Conservation (phyloP, 306 rosid genomes). For the Pueraria montana region DNA sequence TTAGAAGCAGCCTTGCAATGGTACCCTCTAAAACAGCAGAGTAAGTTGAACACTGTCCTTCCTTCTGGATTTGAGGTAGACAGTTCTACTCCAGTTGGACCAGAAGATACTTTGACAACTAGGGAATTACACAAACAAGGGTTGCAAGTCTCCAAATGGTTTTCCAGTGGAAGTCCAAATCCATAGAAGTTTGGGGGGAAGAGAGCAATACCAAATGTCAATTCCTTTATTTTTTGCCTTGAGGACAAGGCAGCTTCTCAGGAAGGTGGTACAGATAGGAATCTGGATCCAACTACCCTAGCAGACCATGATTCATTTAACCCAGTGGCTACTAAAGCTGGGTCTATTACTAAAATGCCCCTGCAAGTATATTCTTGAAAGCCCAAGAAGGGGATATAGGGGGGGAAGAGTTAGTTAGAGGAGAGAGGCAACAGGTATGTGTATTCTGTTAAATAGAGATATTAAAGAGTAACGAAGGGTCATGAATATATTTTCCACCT, state of each 20-base stretch:
- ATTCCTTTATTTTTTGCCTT: not conserved
- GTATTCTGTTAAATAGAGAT: not conserved
- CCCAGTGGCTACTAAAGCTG: not conserved
- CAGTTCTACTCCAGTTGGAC: not conserved
- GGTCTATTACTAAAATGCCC: not conserved
- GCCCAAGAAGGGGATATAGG: no score
- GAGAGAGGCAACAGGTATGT: not conserved
- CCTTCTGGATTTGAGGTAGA: not conserved
- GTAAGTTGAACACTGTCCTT: not conserved
- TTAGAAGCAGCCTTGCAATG: not conserved
- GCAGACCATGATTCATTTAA: not conserved
- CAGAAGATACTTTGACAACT: not conserved
- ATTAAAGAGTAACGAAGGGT: not conserved
- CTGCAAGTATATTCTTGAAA: no score
- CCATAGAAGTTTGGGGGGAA: not conserved
- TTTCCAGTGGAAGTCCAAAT: not conserved
- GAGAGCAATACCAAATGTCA: not conserved
- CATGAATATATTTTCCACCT: not conserved
- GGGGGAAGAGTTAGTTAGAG: no score
- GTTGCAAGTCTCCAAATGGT: not conserved
- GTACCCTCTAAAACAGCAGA: not conserved
- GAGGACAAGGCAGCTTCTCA: not conserved
- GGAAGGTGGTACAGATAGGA: not conserved
- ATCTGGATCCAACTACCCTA: not conserved
- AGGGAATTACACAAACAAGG: not conserved